Evolutionary conservation across 148 eudicot genomes (phyloP), one percentile per base, ranked within the genome.

Genomic region (Linanthus parryae): DNA sequence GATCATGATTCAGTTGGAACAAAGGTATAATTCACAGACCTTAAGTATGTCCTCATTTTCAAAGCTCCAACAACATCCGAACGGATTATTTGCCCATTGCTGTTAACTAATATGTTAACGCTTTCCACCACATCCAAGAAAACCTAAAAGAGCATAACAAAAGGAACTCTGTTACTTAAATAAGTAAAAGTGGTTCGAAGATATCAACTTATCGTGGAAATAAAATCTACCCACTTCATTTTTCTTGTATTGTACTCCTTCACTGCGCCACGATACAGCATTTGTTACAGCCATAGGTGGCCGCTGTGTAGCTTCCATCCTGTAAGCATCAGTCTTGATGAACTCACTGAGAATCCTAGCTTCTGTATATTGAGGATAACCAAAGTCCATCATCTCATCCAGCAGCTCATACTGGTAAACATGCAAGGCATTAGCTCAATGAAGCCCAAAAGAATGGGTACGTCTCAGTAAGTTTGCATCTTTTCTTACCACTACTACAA

Each of bases 251-350:
- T 19, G 28, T 45, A 85, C 33, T 46, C 95, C 95, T 65, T 85
- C 95, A 74, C 88, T 85, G 19, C 95, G 83, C 95, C 95, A 85
- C 41, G 94, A 82, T 27, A 85, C 95, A 14, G 95, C 95, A 74
- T 85, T 85, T 42, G 89, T 85, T 18, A 85, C 89, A 54, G 95
- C 95, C 95, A 85, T 82, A 11, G 95, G 95, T 52, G 95, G 95
- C 57, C 85, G 71, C 46, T 85, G 95, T 14, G 68, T 53, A 38
- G 53, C 77, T 68, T 85, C 95, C 95, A 85, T 73, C 70, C 73
- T n/a, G n/a, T n/a, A n/a, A n/a, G n/a, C n/a, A n/a, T n/a, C n/a
- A n/a, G n/a, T n/a, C n/a, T n/a, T n/a, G 49, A 85, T 85, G 28
- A 85, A 85, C 73, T 85, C 89, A 21, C 77, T 72, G 15, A 85